Conservation (phyloP, 345 rosid species). For the Clausena lansium region DNA sequence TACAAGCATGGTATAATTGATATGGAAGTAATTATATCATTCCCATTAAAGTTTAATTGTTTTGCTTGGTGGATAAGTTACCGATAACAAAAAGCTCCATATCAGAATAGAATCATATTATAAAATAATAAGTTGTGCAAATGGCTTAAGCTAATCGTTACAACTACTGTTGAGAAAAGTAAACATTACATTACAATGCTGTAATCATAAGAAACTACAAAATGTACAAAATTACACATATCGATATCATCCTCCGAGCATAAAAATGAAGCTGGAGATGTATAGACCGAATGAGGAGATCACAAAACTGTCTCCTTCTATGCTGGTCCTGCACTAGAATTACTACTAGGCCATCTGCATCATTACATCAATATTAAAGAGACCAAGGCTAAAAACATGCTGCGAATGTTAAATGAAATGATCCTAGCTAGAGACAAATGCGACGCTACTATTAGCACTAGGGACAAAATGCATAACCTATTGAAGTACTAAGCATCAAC, state of each 20-base stretch:
- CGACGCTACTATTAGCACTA: neutral
- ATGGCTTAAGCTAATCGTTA: conserved; percentile 6
- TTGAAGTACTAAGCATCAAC: neutral
- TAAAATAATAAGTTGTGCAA: conserved; percentile 18
- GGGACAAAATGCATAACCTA: conserved; percentile 14
- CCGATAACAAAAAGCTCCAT: neutral
- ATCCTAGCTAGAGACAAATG: neutral
- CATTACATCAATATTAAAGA: conserved; percentile 16
- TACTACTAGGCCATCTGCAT: conserved; percentile 11
- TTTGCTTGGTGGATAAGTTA: neutral
- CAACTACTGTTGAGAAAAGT: conserved; percentile 9
- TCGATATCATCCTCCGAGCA: conserved; percentile 36
- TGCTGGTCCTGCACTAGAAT: conserved; percentile 24
- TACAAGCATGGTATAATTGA: neutral
- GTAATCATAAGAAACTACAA: conserved; percentile 11
- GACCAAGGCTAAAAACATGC: neutral
- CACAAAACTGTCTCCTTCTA: conserved; percentile 63
- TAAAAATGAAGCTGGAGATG: conserved; percentile 43
- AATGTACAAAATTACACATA: conserved; percentile 24
- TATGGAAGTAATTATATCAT: conserved; percentile 3
- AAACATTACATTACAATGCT: conserved; percentile 4
- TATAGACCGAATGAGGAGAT: conserved; percentile 46
- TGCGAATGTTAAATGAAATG: neutral
- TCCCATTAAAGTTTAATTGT: neutral
- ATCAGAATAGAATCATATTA: neutral